Conservation (phyloP, 306 rosid genomes). For the Lotus japonicus region DNA sequence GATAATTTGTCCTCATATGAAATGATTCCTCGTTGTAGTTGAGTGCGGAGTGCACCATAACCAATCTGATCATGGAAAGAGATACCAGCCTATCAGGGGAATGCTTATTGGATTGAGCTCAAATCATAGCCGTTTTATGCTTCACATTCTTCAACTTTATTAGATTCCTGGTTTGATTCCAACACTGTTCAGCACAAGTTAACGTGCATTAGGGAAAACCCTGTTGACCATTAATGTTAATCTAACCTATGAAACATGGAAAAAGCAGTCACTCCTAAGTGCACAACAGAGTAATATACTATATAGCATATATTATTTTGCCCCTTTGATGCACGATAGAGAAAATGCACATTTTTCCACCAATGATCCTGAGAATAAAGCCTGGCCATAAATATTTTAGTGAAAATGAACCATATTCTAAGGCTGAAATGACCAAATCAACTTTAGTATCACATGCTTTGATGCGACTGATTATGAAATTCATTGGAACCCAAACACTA, state of each 20-base stretch:
- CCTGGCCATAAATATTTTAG: slow-evolving; percentile 7
- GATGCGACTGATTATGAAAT: slow-evolving; percentile 32
- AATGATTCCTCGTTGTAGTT: slow-evolving; percentile 16
- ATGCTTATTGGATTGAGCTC: slow-evolving; percentile 11
- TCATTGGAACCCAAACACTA: slow-evolving; percentile 11
- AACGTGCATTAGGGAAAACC: not conserved
- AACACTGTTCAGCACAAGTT: not conserved
- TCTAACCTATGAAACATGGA: not conserved
- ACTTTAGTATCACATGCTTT: slow-evolving; percentile 46
- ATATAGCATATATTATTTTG: not conserved
- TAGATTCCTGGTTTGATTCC: slow-evolving; percentile 44
- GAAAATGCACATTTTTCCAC: not conserved
- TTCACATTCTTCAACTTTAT: slow-evolving; percentile 31
- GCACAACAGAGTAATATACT: slow-evolving; percentile 17
- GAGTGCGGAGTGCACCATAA: not conserved
- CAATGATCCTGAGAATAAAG: slow-evolving; percentile 26
- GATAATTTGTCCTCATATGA: slow-evolving; percentile 24
- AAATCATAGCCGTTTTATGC: slow-evolving; percentile 30
- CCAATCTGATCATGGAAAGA: slow-evolving; percentile 11
- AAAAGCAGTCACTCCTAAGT: slow-evolving; percentile 10
- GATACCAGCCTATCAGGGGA: slow-evolving; percentile 9
- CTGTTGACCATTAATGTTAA: too few relatives aligned
- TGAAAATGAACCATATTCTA: slow-evolving; percentile 33
- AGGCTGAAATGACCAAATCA: slow-evolving; percentile 21
- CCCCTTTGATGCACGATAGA: not conserved